Conservation (phyloP, 192 early-diverging fungal genomes). For the Coemansia sp. region DNA sequence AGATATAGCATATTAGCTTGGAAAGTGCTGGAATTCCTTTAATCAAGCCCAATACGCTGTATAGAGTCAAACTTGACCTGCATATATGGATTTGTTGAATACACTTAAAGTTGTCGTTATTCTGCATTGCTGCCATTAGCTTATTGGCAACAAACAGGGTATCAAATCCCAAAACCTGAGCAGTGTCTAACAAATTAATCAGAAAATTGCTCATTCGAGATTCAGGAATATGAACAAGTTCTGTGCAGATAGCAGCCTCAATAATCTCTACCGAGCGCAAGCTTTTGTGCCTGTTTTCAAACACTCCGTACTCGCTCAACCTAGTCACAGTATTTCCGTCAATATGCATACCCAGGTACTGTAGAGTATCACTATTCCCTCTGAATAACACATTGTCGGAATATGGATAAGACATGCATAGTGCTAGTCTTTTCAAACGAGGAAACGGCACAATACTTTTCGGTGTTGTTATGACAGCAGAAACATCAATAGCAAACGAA, state of each 20-base stretch:
- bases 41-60: background rate
- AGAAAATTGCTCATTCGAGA: background rate
- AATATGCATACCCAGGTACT: background rate
- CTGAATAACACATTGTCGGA: background rate
- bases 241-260: background rate
- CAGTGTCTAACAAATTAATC: background rate
- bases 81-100: background rate
- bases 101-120: background rate
- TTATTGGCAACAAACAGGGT: background rate
- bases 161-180: background rate
- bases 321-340: background rate
- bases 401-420: background rate
- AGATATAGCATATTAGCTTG: background rate
- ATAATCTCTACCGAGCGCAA: background rate
- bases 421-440: background rate
- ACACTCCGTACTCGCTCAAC: background rate
- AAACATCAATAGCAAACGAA: background rate
- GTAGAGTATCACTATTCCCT: conserved; percentile 6
- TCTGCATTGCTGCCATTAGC: background rate
- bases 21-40: background rate
- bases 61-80: background rate
- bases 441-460: conserved; percentile 6
- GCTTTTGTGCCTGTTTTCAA: background rate
- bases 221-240: background rate
- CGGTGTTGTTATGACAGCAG: background rate